Conservation (phyloP, 768 basidiomycete genomes). For the Lentinula edodes region DNA sequence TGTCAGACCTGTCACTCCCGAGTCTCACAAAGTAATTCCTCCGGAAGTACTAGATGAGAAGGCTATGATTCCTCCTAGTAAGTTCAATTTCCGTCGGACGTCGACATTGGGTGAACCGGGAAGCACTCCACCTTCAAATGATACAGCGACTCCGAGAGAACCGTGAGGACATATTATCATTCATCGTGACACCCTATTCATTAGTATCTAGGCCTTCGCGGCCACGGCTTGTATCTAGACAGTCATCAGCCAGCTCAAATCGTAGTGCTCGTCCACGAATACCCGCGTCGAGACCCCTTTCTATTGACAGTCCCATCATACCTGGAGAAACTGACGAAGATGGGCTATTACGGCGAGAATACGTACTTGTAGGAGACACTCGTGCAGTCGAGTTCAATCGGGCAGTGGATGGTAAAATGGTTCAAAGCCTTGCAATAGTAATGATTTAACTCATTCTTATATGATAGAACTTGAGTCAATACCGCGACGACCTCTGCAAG, state of each 20-base stretch:
- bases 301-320: slow-evolving; percentile 61
- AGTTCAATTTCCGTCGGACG: slow-evolving; percentile 60
- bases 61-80: slow-evolving; percentile 78
- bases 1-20: slow-evolving; percentile 49
- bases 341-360: slow-evolving; percentile 75
- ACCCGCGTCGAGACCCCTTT: slow-evolving; percentile 23
- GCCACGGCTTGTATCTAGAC: background rate
- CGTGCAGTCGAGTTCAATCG: slow-evolving; percentile 89
- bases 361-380: slow-evolving; percentile 89
- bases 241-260: slow-evolving; percentile 2
- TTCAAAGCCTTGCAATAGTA: background rate
- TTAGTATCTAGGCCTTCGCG: background rate
- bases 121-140: background rate
- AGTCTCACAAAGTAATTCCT: slow-evolving; percentile 68
- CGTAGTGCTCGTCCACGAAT: background rate
- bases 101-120: slow-evolving; percentile 15
- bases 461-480: slow-evolving; percentile 56
- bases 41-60: slow-evolving; percentile 78
- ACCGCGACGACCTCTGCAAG: slow-evolving; percentile 54
- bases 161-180: background rate
- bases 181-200: background rate
- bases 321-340: slow-evolving; percentile 85
- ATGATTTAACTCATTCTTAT: background rate
- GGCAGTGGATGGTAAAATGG: slow-evolving; percentile 72
- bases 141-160: background rate